phyloP scores from a whole-genome alignment of 805 yeast genomes.

The Wickerhamiella azymoides region DNA sequence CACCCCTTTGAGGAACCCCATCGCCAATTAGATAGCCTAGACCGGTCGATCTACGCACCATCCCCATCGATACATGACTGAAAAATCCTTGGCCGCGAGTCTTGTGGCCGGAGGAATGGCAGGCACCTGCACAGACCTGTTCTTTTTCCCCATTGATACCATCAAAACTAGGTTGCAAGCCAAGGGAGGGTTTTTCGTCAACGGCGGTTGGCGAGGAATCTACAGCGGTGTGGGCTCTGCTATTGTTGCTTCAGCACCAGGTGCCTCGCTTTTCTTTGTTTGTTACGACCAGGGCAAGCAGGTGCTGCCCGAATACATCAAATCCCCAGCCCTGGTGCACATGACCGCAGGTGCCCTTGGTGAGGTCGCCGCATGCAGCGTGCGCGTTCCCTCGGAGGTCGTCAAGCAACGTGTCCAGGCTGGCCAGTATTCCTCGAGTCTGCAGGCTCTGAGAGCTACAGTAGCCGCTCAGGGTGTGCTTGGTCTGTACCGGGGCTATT shows the following conservation, averaged over 20 bases:
- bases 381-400: slow-evolving; percentile 94
- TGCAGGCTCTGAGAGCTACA: slow-evolving; percentile 50
- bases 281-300: slow-evolving; percentile 48
- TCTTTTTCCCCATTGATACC: slow-evolving; percentile 93
- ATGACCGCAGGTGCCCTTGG: slow-evolving; percentile 84
- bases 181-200: slow-evolving; percentile 77
- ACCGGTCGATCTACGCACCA: no score
- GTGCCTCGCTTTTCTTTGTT: slow-evolving; percentile 60
- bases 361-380: slow-evolving; percentile 84
- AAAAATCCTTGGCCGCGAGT: slow-evolving; percentile 10
- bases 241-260: slow-evolving; percentile 88
- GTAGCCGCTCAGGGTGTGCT: slow-evolving; percentile 43
- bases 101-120: slow-evolving; percentile 66
- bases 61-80: not conserved
- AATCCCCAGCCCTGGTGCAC: slow-evolving; percentile 37
- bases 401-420: slow-evolving; percentile 92
- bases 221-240: slow-evolving; percentile 90
- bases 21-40: no score
- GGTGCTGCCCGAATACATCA: slow-evolving; percentile 8
- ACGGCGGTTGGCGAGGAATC: slow-evolving; percentile 89
- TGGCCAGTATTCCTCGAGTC: slow-evolving; percentile 40
- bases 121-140: slow-evolving; percentile 89
- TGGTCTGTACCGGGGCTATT: slow-evolving; percentile 89
- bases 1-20: no score
- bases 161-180: slow-evolving; percentile 91